Evolutionary conservation across 352 stramenopile genomes (phyloP).

Genomic region (Phytophthora fragariae): DNA sequence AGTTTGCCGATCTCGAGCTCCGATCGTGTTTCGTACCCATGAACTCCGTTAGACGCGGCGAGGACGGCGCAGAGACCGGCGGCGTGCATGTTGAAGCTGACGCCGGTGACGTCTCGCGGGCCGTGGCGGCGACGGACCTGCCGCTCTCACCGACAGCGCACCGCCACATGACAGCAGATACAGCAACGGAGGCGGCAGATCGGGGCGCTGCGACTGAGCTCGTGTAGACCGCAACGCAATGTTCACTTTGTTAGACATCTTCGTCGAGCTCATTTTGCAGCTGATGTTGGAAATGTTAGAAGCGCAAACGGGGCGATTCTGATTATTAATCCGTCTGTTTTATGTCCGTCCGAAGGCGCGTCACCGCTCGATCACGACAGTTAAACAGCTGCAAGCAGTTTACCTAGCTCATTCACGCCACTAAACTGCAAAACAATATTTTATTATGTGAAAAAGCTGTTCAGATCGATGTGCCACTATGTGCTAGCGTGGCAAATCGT

Average conservation of each 20-base stretch:
- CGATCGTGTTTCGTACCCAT: slow-evolving; percentile 40
- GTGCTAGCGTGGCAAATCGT: not conserved
- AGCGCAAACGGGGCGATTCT: not conserved
- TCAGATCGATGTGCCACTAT: not conserved
- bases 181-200: not conserved
- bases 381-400: no score
- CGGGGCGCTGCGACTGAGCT: slow-evolving; percentile 1
- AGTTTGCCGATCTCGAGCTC: slow-evolving; percentile 34
- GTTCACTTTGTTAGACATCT: no score
- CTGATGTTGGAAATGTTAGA: no score
- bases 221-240: slow-evolving; percentile 14
- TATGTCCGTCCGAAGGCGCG: not conserved
- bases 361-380: not conserved
- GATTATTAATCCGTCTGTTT: not conserved
- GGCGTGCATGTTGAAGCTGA: slow-evolving; percentile 24
- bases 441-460: no score
- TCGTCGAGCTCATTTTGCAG: no score
- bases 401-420: no score
- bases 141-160: slow-evolving; percentile 6
- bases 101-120: slow-evolving; percentile 12
- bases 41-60: slow-evolving; percentile 2
- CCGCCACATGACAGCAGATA: not conserved
- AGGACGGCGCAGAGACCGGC: slow-evolving; percentile 23
- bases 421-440: no score
- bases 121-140: slow-evolving; percentile 28